These are phyloP conservation scores for Cucumis cinereus DNA, from an alignment of 306 rosid genomes.

Conservation along the genomic window DNA sequence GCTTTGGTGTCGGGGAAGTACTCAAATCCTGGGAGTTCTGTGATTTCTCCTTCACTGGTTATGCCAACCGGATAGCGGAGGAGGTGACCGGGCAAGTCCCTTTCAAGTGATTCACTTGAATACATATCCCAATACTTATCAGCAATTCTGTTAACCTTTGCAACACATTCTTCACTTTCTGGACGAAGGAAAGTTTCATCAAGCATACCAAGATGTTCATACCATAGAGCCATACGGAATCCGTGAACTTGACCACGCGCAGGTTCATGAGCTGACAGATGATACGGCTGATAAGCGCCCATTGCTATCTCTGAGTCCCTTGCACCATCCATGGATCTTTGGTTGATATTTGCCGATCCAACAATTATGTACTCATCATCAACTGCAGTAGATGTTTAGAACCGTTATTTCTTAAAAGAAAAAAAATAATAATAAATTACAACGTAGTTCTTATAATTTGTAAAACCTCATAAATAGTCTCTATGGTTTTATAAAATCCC, in stretches of 20 bases:
- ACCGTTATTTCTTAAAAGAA: neutral
- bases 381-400: slow-evolving; percentile 25
- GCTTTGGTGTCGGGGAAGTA: slow-evolving; percentile 67
- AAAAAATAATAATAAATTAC: too few species aligned
- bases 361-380: slow-evolving; percentile 64
- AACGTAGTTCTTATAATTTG: too few species aligned
- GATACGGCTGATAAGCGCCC: slow-evolving; percentile 61
- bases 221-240: slow-evolving; percentile 61
- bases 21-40: slow-evolving; percentile 47
- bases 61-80: slow-evolving; percentile 50
- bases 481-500: too few species aligned
- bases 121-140: slow-evolving; percentile 61
- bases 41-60: slow-evolving; percentile 32
- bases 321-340: slow-evolving; percentile 69
- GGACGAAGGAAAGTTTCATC: slow-evolving; percentile 34
- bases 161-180: slow-evolving; percentile 36
- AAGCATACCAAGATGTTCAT: slow-evolving; percentile 68
- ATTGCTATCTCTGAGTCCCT: slow-evolving; percentile 67
- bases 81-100: slow-evolving; percentile 64
- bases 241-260: slow-evolving; percentile 63
- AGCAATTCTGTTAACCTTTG: slow-evolving; percentile 50
- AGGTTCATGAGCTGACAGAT: slow-evolving; percentile 36
- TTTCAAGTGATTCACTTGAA: slow-evolving; percentile 40
- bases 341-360: slow-evolving; percentile 77
- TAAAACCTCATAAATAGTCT: too few species aligned